Conservation (phyloP, 441 rosid species). For the Mallotus japonicus region DNA sequence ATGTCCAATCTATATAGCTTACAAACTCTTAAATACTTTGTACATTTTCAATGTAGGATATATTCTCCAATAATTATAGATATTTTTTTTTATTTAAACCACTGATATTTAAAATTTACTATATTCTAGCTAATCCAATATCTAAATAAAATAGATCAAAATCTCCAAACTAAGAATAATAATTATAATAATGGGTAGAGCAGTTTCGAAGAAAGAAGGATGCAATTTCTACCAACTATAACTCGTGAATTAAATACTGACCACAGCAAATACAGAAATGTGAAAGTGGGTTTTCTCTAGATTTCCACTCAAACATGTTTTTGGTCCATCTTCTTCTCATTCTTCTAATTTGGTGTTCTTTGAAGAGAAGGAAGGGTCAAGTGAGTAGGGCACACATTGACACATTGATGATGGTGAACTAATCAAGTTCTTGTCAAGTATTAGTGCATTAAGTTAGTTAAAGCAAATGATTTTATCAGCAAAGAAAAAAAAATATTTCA, state of each 20-base stretch:
- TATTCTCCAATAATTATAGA: too few relatives aligned
- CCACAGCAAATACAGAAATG: constrained; percentile 19
- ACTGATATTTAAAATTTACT: too few relatives aligned
- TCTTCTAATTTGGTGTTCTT: constrained; percentile 34
- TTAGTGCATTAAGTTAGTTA: constrained; percentile 57
- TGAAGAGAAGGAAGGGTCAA: constrained; percentile 57
- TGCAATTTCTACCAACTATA: background rate
- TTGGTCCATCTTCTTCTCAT: constrained; percentile 19
- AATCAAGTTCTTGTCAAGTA: constrained; percentile 17
- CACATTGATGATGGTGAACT: constrained; percentile 13
- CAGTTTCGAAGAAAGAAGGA: background rate
- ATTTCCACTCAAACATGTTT: constrained; percentile 54
- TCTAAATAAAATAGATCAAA: too few relatives aligned
- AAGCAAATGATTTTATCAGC: constrained; percentile 30
- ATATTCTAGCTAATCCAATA: too few relatives aligned
- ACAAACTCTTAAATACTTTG: too few relatives aligned
- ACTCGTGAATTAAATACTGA: background rate
- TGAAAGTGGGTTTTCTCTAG: constrained; percentile 54
- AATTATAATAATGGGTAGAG: background rate
- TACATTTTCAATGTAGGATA: too few relatives aligned
- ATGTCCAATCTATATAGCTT: too few relatives aligned
- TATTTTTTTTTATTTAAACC: too few relatives aligned
- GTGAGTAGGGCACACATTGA: constrained; percentile 20
- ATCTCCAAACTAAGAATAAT: too few relatives aligned
- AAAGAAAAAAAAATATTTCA: constrained; percentile 15